phyloP scores from a whole-genome alignment of 2,329 filamentous ascomycete genomes.

The Ophiocordyceps sinensis region DNA sequence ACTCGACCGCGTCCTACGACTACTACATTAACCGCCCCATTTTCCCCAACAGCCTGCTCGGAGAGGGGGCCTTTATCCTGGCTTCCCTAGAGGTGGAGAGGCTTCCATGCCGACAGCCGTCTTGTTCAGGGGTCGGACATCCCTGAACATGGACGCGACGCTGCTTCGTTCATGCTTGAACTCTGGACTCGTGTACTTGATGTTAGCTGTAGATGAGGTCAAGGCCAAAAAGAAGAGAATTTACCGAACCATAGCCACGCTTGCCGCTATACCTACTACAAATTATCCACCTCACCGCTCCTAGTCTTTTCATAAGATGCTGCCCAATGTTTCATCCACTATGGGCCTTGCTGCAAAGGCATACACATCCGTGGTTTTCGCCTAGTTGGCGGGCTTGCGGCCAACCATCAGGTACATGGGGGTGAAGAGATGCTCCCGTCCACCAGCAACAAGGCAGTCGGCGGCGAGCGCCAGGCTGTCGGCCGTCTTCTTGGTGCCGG shows the following conservation, averaged over 20 bases:
- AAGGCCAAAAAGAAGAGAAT: not conserved
- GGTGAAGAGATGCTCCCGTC: conserved; percentile 82
- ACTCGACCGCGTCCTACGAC: conserved; percentile 24
- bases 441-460: conserved; percentile 78
- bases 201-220: too few relatives aligned
- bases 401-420: conserved; percentile 97
- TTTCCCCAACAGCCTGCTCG: conserved; percentile 21
- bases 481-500: conserved; percentile 86
- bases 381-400: conserved; percentile 50
- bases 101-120: not conserved
- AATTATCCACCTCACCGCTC: not conserved
- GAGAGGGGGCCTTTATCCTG: conserved; percentile 21
- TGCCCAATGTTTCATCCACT: not conserved
- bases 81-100: conserved; percentile 21
- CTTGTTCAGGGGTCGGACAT: too few relatives aligned
- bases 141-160: too few relatives aligned
- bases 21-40: conserved; percentile 23
- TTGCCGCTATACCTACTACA: not conserved
- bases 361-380: too few relatives aligned
- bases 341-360: too few relatives aligned
- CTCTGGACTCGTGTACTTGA: too few relatives aligned
- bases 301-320: not conserved
- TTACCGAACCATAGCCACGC: not conserved
- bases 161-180: too few relatives aligned
- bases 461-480: conserved; percentile 71